phyloP scores from a whole-genome alignment of 1,284 basidiomycete genomes.

The Ustilago lituana region DNA sequence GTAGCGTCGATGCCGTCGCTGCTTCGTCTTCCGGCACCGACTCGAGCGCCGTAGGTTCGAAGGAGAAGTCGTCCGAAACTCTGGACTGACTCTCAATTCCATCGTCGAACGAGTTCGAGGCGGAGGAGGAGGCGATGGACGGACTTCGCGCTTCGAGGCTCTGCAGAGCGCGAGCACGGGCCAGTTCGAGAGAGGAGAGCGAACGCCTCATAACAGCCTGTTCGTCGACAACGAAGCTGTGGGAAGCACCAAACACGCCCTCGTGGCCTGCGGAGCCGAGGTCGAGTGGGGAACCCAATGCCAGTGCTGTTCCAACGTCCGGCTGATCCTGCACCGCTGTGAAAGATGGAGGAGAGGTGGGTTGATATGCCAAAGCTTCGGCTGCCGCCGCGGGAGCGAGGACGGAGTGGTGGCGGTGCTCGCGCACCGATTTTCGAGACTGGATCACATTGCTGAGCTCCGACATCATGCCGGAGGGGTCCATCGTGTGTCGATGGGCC shows the following conservation, averaged over 20 bases:
- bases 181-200: conserved; percentile 36
- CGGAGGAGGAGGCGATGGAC: conserved; percentile 8
- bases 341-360: neutral
- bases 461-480: conserved; percentile 40
- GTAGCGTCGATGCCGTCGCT: neutral
- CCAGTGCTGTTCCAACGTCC: conserved; percentile 9
- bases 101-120: conserved; percentile 19
- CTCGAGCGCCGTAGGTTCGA: conserved; percentile 37
- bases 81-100: conserved; percentile 18
- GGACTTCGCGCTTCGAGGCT: conserved; percentile 20
- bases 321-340: neutral
- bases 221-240: conserved; percentile 9
- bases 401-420: conserved; percentile 26
- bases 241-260: conserved; percentile 31
- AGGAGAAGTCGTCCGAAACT: conserved; percentile 38
- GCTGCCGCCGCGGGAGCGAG: neutral
- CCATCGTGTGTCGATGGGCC: conserved; percentile 24
- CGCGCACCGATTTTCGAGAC: conserved; percentile 25
- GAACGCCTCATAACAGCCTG: conserved; percentile 19
- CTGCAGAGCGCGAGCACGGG: conserved; percentile 33
- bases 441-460: conserved; percentile 56
- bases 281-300: conserved; percentile 39
- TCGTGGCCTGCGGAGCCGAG: conserved; percentile 25
- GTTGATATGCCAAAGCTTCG: neutral
- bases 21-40: conserved; percentile 33